Base-by-base conservation (phyloP, 2,329 filamentous ascomycete genomes). In the Pseudogymnoascus sp. region DNA sequence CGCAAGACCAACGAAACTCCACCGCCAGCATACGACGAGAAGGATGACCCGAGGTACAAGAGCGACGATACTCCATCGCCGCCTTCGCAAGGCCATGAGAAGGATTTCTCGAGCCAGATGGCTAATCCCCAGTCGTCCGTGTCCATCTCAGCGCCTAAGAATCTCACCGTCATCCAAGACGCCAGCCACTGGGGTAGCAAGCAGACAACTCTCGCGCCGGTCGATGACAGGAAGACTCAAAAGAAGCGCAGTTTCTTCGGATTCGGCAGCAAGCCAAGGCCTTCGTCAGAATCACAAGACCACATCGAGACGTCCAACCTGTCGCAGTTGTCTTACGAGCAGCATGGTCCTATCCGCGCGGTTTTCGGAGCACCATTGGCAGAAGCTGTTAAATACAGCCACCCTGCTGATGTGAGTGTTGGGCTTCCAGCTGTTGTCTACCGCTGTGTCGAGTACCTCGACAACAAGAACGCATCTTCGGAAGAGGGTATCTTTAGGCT, bases 401-500 rank as follows among this genome's bases (percentile, higher is more conserved):
- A 86, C 11, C 92, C 92, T 0, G 76, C 79, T 11, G 90, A 91
- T 63, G 80, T 90, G 50, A 84, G 86, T 65, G 85, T 91, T 5
- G 87, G 89, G 28, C 78, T 99, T 28, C 94, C 94, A 1, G 90
- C 93, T 5, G 94, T 99, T 2, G 91, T 97, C 7, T 99, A 95
- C 76, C 88, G 94, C 63, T 97, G 92, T 72, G 90, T 99, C 66
- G 91, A 97, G 74, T 99, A 96, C 74, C 82, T 99, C 16, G 88
- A 91, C 67, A 83, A 85, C 5, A 92, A 92, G 77, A 85, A 90
- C 66, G 94, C 92, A 10, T 82, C 88, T 59, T 81, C 81, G 5
- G 94, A 99, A 74, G 94, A 99, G 75, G 94, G 94, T 47, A 96
- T 99, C 44, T 99, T 99, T 81, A 87, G 94, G 61, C 81, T 99